Evolutionary conservation across 345 rosid genomes (phyloP), one percentile per base, ranked within the genome.

Genomic region (Corchorus capsularis): DNA sequence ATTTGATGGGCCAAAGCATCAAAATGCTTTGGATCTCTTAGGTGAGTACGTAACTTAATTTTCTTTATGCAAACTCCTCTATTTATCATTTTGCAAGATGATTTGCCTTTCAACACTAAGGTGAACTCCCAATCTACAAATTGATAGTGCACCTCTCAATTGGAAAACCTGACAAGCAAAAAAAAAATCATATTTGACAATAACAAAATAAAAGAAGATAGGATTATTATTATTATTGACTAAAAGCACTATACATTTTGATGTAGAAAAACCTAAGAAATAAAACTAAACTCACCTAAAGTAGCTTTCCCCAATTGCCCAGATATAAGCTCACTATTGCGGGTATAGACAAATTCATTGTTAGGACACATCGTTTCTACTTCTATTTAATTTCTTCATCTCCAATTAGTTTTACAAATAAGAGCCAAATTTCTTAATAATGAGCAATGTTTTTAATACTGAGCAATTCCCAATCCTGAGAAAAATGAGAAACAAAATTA

Each of bases 241-340:
- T 32, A 37, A 37, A 77, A 16, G 20, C 27, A 59, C 13, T 13
- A 27, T n/a, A n/a, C 68, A 35, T 15, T 17, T 17, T 57, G 41
- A 39, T 39, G 3, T 39, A 39, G 63, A 49, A 60, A 47, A n/a
- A 76, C 37, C n/a, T 46, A 54, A 37, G 37, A 57, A 82, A 66
- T 3, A 46, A 69, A 73, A 7, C 41, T 77, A 20, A 59, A 80
- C 88, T 83, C 69, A 93, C 99, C 99, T 73, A 96, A 78, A 32
- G 99, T 92, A 71, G 97, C 93, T 89, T 96, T 96, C 82, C 98
- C 99, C 73, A 93, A 84, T 75, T 96, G 99, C 82, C 99, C 99
- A 69, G 89, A 89, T 79, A 96, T 89, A 65, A 92, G 91, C 87
- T 96, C 99, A 79, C 99, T 92, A 63, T 96, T 96, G 52, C 97